phyloP scores from a whole-genome alignment of 148 eudicot genomes.

The Rhododendron mucronatum region DNA sequence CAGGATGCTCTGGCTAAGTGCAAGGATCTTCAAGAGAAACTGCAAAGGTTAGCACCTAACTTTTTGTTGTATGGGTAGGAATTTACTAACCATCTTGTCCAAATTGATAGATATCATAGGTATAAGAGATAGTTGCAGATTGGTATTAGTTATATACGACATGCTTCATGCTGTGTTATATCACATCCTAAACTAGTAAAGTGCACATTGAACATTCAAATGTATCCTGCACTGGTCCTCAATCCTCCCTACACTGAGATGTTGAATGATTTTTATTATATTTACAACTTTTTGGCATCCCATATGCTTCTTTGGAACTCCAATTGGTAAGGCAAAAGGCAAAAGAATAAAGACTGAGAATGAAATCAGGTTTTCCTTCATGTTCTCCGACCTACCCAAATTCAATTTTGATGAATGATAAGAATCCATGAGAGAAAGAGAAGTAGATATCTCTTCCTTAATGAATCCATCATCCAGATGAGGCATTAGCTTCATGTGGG shows the following conservation, averaged over 20 bases:
- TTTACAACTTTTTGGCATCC: neutral
- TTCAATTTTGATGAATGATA: neutral
- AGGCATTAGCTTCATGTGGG: neutral
- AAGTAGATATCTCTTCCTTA: neutral
- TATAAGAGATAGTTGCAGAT: neutral
- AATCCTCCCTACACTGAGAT: neutral
- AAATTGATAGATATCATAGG: neutral
- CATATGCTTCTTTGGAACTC: neutral
- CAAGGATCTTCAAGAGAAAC: constrained; percentile 71
- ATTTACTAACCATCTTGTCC: neutral
- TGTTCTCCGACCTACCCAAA: neutral
- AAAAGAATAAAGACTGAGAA: neutral
- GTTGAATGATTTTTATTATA: neutral
- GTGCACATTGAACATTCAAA: neutral
- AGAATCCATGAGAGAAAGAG: neutral
- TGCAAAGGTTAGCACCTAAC: constrained; percentile 57
- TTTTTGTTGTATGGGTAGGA: neutral
- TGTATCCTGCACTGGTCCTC: neutral
- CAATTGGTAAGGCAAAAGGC: neutral
- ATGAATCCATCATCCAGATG: neutral
- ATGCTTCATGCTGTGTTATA: neutral
- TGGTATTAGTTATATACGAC: neutral
- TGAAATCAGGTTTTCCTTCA: neutral
- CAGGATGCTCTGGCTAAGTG: constrained; percentile 64
- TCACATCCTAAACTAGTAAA: neutral